Evolutionary conservation across 345 rosid genomes (phyloP).

Genomic region (Moricandia arvensis): DNA sequence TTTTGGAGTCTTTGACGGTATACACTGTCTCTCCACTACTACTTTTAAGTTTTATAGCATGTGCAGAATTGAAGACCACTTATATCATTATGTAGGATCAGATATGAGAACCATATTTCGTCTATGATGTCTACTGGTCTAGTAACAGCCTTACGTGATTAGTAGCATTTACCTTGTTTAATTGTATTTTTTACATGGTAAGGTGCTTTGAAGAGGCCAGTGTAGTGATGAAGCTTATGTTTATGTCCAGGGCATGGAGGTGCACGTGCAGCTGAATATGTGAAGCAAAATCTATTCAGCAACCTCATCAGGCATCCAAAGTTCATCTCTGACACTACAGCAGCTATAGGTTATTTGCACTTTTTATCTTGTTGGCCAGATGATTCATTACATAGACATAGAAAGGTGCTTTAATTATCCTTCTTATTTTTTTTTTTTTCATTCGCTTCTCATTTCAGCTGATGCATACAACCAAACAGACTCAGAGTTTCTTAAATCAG

Average conservation of each 20-base stretch:
- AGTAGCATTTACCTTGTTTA: neutral
- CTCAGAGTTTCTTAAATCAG: slow-evolving; percentile 85
- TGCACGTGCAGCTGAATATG: slow-evolving; percentile 97
- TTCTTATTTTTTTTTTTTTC: slow-evolving; percentile 14
- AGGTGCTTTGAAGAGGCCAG: neutral
- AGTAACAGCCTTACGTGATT: too few species aligned
- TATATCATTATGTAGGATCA: too few species aligned
- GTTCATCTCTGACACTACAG: slow-evolving; percentile 87
- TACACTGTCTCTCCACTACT: neutral
- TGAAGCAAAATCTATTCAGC: slow-evolving; percentile 88
- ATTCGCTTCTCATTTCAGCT: slow-evolving; percentile 47
- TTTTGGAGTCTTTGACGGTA: slow-evolving; percentile 73
- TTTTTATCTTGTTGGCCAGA: slow-evolving; percentile 1
- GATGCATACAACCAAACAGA: slow-evolving; percentile 94
- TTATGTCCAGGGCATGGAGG: slow-evolving; percentile 90
- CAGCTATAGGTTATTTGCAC: slow-evolving; percentile 69
- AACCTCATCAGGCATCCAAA: slow-evolving; percentile 93
- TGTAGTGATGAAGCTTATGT: slow-evolving; percentile 16
- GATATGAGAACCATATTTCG: neutral
- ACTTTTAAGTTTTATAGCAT: too few species aligned
- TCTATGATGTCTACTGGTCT: too few species aligned
- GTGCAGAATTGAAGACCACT: too few species aligned
- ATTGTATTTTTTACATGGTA: neutral
- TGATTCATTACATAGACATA: neutral
- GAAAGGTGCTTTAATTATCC: neutral